phyloP scores from a whole-genome alignment of 441 rosid genomes.

The Capsella rubella region DNA sequence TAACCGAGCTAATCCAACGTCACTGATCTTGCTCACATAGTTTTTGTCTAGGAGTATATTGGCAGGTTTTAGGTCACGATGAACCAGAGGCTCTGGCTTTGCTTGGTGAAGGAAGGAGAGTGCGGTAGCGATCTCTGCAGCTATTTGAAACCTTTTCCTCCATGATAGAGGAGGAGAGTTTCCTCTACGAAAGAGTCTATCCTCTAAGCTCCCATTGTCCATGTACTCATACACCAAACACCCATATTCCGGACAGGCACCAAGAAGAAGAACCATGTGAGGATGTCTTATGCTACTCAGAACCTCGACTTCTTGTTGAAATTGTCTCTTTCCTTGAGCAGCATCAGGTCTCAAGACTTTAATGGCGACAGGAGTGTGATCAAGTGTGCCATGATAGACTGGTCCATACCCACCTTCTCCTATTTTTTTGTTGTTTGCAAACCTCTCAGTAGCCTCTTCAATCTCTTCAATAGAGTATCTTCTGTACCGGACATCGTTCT shows the following conservation, averaged over 20 bases:
- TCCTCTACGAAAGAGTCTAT: constrained; percentile 62
- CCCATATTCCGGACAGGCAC: constrained; percentile 82
- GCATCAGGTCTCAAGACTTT: constrained; percentile 84
- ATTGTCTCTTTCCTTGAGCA: constrained; percentile 79
- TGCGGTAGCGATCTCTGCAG: constrained; percentile 75
- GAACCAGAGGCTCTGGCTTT: constrained; percentile 83
- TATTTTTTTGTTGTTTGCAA: constrained; percentile 54
- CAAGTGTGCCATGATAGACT: constrained; percentile 76
- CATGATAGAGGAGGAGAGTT: constrained; percentile 65
- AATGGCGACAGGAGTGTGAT: constrained; percentile 81
- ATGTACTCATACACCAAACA: constrained; percentile 75
- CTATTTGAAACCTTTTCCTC: constrained; percentile 63
- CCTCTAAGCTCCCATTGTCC: constrained; percentile 78
- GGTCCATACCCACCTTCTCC: constrained; percentile 96
- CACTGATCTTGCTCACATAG: constrained; percentile 77
- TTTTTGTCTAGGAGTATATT: constrained; percentile 73
- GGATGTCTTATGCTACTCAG: constrained; percentile 77
- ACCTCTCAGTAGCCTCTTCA: constrained; percentile 68
- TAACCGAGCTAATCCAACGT: constrained; percentile 78
- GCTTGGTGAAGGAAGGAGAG: constrained; percentile 80
- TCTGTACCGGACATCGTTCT: constrained; percentile 67
- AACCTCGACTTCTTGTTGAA: constrained; percentile 86
- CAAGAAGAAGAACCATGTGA: constrained; percentile 80
- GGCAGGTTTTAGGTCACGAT: constrained; percentile 82
- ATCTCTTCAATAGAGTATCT: constrained; percentile 72